These are phyloP conservation scores for Suillus bovinus DNA, from an alignment of 768 basidiomycete species.

Conservation along the genomic window DNA sequence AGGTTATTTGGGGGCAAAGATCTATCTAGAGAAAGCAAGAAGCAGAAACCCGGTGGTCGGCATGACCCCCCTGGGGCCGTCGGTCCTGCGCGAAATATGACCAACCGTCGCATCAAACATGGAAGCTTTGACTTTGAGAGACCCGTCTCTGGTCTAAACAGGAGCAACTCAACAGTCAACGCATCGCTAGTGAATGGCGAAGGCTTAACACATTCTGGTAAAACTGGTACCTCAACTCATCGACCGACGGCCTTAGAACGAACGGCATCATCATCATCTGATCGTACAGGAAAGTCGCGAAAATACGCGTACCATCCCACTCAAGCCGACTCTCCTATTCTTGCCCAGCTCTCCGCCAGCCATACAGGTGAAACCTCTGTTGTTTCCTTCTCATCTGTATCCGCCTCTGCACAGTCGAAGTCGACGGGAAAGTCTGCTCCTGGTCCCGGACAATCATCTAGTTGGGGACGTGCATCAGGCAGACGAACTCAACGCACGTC, in stretches of 20 bases:
- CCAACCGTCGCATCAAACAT: slow-evolving; percentile 53
- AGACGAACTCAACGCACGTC: slow-evolving; percentile 40
- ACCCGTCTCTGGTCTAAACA: slow-evolving; percentile 45
- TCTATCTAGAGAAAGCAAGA: slow-evolving; percentile 17
- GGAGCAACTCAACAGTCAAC: slow-evolving; percentile 29
- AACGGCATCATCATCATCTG: slow-evolving; percentile 29
- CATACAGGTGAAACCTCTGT: slow-evolving; percentile 37
- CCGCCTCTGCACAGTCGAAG: slow-evolving; percentile 41
- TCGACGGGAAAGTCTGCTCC: slow-evolving; percentile 28
- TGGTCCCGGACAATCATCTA: slow-evolving; percentile 48
- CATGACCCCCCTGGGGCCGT: slow-evolving; percentile 8
- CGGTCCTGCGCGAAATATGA: slow-evolving; percentile 28
- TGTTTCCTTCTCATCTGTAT: slow-evolving; percentile 30
- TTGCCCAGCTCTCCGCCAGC: slow-evolving; percentile 34
- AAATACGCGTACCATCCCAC: slow-evolving; percentile 11
- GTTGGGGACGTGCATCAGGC: slow-evolving; percentile 57
- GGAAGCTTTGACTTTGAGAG: slow-evolving; percentile 80
- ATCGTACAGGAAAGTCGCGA: slow-evolving; percentile 17
- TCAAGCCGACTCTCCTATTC: slow-evolving; percentile 21
- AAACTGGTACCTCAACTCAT: slow-evolving; percentile 13
- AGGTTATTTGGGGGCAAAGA: slow-evolving; percentile 32
- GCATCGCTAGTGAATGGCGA: slow-evolving; percentile 9
- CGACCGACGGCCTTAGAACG: slow-evolving; percentile 23
- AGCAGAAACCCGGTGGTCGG: slow-evolving; percentile 29
- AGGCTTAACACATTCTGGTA: slow-evolving; percentile 7